Percentiles rank a stretch among this genome's conserved stretches.
phyloP scores from a whole-genome alignment of 805 yeast species.

The Ogataea angusta region DNA sequence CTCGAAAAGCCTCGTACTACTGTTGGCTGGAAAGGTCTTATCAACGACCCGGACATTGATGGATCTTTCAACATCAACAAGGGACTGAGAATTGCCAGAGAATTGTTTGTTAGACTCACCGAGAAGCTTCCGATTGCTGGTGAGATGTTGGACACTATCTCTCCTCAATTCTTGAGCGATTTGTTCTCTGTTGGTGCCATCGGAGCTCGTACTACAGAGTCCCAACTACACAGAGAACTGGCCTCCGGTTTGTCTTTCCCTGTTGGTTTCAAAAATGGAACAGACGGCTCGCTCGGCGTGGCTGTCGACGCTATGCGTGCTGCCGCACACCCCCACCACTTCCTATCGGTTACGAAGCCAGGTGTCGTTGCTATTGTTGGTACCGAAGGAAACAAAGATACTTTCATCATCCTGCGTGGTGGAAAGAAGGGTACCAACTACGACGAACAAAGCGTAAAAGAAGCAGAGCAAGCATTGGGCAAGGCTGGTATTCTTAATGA shows the following conservation, averaged over 20 bases:
- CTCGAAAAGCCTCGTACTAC: slow-evolving; percentile 98
- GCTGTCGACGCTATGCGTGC: slow-evolving; percentile 94
- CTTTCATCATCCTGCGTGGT: slow-evolving; percentile 91
- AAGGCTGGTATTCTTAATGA: slow-evolving; percentile 37
- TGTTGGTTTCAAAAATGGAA: slow-evolving; percentile 96
- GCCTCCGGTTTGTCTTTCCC: slow-evolving; percentile 98
- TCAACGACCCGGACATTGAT: slow-evolving; percentile 95
- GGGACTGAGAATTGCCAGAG: slow-evolving; percentile 86
- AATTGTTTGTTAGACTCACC: slow-evolving; percentile 80
- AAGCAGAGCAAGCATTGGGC: slow-evolving; percentile 58
- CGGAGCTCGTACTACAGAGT: slow-evolving; percentile 98
- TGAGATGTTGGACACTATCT: slow-evolving; percentile 96
- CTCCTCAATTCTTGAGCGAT: slow-evolving; percentile 93
- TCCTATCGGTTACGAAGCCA: slow-evolving; percentile 90
- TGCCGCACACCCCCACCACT: slow-evolving; percentile 90
- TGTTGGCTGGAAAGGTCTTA: slow-evolving; percentile 98
- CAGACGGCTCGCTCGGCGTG: slow-evolving; percentile 93
- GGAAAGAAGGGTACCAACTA: slow-evolving; percentile 92
- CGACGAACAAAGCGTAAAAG: slow-evolving; percentile 69
- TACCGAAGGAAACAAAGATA: slow-evolving; percentile 88
- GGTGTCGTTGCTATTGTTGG: slow-evolving; percentile 96
- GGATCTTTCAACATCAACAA: slow-evolving; percentile 91
- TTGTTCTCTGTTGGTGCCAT: slow-evolving; percentile 95
- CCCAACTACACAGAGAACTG: slow-evolving; percentile 94
- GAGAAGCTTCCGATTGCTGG: slow-evolving; percentile 88